A percentile compares a stretch with the other conserved stretches of the same genome.
Conservation (phyloP, 2,329 filamentous ascomycete species). For the Calonectria pseudoreteaudii region DNA sequence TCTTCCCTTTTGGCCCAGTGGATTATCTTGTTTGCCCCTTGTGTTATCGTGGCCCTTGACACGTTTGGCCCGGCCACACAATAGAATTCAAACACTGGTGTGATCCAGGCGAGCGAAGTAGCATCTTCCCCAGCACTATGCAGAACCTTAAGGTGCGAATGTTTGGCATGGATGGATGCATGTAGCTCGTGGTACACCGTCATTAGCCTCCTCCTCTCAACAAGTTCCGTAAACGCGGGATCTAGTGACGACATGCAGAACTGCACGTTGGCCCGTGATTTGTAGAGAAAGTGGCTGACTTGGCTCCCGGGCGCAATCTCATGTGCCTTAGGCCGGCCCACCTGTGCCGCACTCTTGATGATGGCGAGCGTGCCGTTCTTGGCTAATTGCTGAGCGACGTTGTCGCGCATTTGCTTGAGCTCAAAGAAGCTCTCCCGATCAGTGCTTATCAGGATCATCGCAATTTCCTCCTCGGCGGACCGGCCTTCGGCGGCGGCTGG, state of each 20-base stretch:
- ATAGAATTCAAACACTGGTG: conserved; percentile 92
- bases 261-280: conserved; percentile 93
- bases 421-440: conserved; percentile 95
- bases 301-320: conserved; percentile 85
- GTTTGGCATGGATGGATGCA: conserved; percentile 84
- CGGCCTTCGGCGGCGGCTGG: conserved; percentile 71
- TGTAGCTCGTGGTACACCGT: conserved; percentile 89
- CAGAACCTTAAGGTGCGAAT: conserved; percentile 86
- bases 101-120: conserved; percentile 90
- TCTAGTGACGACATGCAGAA: conserved; percentile 90
- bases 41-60: conserved; percentile 75
- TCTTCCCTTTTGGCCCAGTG: conserved; percentile 94
- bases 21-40: conserved; percentile 88
- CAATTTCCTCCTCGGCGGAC: conserved; percentile 82
- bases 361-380: conserved; percentile 80
- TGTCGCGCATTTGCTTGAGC: conserved; percentile 78
- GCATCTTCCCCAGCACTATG: conserved; percentile 81
- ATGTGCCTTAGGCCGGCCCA: conserved; percentile 77
- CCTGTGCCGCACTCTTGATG: conserved; percentile 77
- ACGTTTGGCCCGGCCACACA: conserved; percentile 86
- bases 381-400: conserved; percentile 75
- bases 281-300: conserved; percentile 94
- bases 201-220: conserved; percentile 79
- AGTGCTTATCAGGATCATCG: conserved; percentile 90
- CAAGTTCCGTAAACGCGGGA: conserved; percentile 70